Conservation (phyloP, 306 rosid genomes). For the Benincasa hispida region DNA sequence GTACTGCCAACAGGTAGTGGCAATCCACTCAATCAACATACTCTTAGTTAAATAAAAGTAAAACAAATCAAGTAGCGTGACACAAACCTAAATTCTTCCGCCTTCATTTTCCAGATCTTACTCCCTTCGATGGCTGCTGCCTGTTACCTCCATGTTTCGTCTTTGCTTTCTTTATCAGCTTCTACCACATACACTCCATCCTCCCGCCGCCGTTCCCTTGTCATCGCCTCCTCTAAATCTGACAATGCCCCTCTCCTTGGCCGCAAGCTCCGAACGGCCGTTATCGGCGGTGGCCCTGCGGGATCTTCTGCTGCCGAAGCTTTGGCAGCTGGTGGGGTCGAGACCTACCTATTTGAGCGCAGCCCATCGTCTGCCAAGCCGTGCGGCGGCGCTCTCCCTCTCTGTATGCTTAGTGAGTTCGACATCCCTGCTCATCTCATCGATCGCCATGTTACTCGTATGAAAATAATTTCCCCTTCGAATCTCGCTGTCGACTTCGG, state of each 20-base stretch:
- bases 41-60: background rate
- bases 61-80: too few relatives aligned
- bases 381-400: slow-evolving; percentile 96
- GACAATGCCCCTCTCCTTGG: slow-evolving; percentile 32
- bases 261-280: slow-evolving; percentile 79
- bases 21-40: background rate
- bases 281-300: slow-evolving; percentile 82
- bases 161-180: slow-evolving; percentile 9
- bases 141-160: slow-evolving; percentile 8
- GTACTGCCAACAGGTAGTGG: background rate
- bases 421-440: slow-evolving; percentile 59
- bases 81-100: background rate
- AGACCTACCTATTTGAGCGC: slow-evolving; percentile 70
- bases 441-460: slow-evolving; percentile 63
- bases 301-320: slow-evolving; percentile 93
- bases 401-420: slow-evolving; percentile 86
- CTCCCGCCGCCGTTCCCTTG: background rate
- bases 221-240: slow-evolving; percentile 30
- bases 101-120: background rate
- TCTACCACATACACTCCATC: background rate
- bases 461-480: slow-evolving; percentile 81
- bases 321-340: slow-evolving; percentile 62
- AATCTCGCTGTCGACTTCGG: slow-evolving; percentile 85
- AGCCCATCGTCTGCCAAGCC: slow-evolving; percentile 61
- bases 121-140: background rate